Conservation (phyloP, 768 basidiomycete genomes). For the Agaricus blazei region DNA sequence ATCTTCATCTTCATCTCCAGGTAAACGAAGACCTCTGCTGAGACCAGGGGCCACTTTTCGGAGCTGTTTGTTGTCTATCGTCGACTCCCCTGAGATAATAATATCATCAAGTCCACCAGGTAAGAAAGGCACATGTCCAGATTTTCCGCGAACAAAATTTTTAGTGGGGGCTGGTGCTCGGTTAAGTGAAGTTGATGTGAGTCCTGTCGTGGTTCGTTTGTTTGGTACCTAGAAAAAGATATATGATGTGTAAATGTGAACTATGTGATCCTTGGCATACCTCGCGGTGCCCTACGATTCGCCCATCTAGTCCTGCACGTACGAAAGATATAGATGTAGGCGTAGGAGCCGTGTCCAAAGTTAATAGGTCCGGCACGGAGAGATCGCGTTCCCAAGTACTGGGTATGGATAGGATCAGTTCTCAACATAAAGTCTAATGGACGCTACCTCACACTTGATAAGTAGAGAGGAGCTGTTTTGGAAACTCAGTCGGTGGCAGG, state of each 20-base stretch:
- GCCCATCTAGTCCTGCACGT: slow-evolving; percentile 74
- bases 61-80: slow-evolving; percentile 39
- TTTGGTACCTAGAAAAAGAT: slow-evolving; percentile 43
- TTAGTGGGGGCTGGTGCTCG: slow-evolving; percentile 76
- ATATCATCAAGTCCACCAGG: slow-evolving; percentile 87
- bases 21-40: slow-evolving; percentile 69
- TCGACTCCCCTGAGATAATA: slow-evolving; percentile 20
- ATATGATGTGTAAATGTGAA: neutral
- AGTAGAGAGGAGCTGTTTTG: slow-evolving; percentile 65
- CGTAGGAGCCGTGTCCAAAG: slow-evolving; percentile 62
- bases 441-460: slow-evolving; percentile 75
- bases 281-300: slow-evolving; percentile 78
- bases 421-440: slow-evolving; percentile 3
- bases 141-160: slow-evolving; percentile 91
- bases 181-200: slow-evolving; percentile 81
- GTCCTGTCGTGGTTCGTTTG: slow-evolving; percentile 54
- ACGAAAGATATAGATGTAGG: slow-evolving; percentile 72
- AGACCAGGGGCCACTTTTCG: slow-evolving; percentile 81
- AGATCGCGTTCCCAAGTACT: slow-evolving; percentile 73
- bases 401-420: slow-evolving; percentile 13
- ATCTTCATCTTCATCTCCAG: slow-evolving; percentile 50
- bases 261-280: slow-evolving; percentile 30
- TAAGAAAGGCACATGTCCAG: slow-evolving; percentile 88
- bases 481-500: slow-evolving; percentile 60
- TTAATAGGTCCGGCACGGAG: slow-evolving; percentile 58